A percentile compares a stretch with the other conserved stretches of the same genome.
phyloP scores from a whole-genome alignment of 352 stramenopile species.

The Pythium coloratum region DNA sequence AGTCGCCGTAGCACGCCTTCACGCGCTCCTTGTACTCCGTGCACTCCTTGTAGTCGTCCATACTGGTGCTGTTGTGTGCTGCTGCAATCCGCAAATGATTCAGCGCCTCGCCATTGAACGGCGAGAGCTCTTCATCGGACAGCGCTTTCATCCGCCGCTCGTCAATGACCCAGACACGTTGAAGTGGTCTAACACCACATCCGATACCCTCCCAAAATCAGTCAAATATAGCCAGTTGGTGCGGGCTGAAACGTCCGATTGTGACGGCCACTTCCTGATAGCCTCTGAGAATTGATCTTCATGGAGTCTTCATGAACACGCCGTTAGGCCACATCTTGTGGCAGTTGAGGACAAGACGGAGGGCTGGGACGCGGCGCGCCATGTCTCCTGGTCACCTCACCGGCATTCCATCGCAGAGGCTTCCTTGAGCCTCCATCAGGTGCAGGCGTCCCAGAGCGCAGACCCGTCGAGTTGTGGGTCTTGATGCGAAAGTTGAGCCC shows the following conservation, averaged over 20 bases:
- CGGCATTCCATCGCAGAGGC: not conserved
- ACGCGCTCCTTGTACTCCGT: slow-evolving; percentile 77
- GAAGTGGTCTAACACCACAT: not conserved
- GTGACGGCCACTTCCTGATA: not conserved
- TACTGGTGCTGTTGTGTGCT: not conserved
- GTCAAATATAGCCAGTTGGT: too few species aligned
- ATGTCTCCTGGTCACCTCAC: not conserved
- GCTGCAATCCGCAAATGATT: slow-evolving; percentile 11
- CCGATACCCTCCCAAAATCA: not conserved
- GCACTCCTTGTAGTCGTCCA: slow-evolving; percentile 60
- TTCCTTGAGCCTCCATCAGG: not conserved
- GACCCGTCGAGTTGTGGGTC: too few species aligned
- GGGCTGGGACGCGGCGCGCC: not conserved
- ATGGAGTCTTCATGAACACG: not conserved
- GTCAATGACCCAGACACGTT: not conserved
- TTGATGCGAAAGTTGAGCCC: too few species aligned
- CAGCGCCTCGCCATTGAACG: not conserved
- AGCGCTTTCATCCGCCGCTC: too few species aligned
- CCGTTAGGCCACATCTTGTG: not conserved
- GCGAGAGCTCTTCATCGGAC: not conserved
- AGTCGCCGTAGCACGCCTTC: slow-evolving; percentile 80
- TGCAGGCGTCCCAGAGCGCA: not conserved
- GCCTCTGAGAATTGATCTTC: not conserved
- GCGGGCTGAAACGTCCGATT: too few species aligned
- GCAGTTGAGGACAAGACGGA: not conserved